Percentiles rank a stretch among this genome's conserved stretches.
Evolutionary conservation across 768 basidiomycete genomes (phyloP).

Genomic region (Panellus pusillus): DNA sequence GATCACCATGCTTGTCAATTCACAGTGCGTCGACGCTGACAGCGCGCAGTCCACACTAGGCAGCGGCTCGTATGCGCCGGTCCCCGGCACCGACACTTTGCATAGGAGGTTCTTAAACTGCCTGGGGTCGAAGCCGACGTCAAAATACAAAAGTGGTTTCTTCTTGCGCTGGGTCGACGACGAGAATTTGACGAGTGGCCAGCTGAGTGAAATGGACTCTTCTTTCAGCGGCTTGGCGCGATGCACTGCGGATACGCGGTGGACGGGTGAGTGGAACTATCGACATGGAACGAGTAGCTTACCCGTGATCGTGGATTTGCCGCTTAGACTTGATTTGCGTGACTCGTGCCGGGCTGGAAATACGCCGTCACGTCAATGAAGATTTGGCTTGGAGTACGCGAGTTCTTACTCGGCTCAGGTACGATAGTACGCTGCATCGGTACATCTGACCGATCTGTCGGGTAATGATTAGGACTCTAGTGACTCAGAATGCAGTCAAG

Average conservation of each 20-base stretch:
- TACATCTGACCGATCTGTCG: background rate
- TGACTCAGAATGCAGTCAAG: background rate
- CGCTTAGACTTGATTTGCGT: no score
- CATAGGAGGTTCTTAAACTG: conserved; percentile 22
- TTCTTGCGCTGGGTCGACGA: conserved; percentile 25
- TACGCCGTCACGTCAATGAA: no score
- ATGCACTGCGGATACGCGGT: background rate
- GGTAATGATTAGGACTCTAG: background rate
- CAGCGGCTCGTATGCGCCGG: conserved; percentile 23
- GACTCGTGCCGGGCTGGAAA: no score
- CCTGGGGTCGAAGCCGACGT: conserved; percentile 46
- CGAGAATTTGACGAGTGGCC: conserved; percentile 48
- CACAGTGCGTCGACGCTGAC: conserved; percentile 41
- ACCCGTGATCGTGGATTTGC: background rate
- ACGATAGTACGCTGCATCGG: background rate
- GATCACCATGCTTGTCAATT: conserved; percentile 50
- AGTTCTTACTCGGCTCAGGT: no score
- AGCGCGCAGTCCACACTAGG: conserved; percentile 39
- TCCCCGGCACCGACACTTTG: conserved; percentile 26
- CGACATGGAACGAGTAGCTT: background rate
- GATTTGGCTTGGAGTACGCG: no score
- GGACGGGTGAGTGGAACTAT: background rate
- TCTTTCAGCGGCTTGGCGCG: conserved; percentile 33
- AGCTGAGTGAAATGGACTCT: conserved; percentile 43
- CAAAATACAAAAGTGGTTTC: conserved; percentile 46